Base-by-base conservation (phyloP, 2,329 filamentous ascomycete genomes). In the Ophiostoma perfectum region DNA sequence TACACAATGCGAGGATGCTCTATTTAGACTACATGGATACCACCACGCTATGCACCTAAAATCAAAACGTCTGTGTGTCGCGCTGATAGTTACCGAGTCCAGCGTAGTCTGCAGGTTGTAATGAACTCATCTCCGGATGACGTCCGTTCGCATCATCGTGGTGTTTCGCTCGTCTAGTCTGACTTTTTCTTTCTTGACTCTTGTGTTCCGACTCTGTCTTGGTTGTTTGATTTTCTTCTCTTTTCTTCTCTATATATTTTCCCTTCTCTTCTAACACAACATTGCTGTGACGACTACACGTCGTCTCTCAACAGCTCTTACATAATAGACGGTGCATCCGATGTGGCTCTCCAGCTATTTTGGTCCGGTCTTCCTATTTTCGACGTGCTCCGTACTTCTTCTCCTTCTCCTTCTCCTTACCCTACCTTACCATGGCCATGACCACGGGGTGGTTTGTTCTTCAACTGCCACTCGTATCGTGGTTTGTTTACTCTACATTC, bases 71-170 rank as follows among this genome's bases (percentile, higher is more conserved):
- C 11, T 47, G 45, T 47, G 42, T 44, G 42, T 44, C 49, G 49
- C 49, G 49, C 49, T 44, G 39, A 64, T 42, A 42, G 62, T 64
- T 47, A 39, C 62, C 44, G 39, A 36, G 39, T 27, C 36, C 62
- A 47, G 44, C 62, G 36, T 11, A 2, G 62, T 5, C 44, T 42
- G 39, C 62, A 64, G 44, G 58, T 8, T 64, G 62, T 47, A 47
- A 64, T 44, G 44, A 64, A 64, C 62, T 64, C 62, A 64, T 42
- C 62, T 65, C 42, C 42, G 45, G 39, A 14, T 49, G 14, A n/a
- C 64, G 42, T 47, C n/a, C 18, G 64, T 47, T 44, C 18, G 38
- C 14, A 3, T 38, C 27, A 27, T 64, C 63, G 44, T 68, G n/a
- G 8, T 60, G 7, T 60, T 60, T 60, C 8, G 6, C 14, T 18